phyloP scores from a whole-genome alignment of 2,329 filamentous ascomycete genomes.

The Sporothrix schenckii region DNA sequence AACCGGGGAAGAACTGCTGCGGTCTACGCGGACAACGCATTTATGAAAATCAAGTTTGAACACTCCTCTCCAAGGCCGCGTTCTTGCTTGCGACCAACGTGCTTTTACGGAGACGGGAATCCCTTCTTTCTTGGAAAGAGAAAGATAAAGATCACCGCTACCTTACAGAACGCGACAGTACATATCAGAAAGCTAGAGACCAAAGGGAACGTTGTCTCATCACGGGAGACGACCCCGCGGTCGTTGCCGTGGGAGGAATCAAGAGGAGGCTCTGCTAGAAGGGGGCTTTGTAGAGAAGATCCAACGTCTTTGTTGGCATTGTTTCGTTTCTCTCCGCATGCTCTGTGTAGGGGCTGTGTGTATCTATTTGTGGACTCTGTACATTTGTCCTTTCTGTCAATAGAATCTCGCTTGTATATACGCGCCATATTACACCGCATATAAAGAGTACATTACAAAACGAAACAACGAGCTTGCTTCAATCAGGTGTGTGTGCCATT shows the following conservation, averaged over 20 bases:
- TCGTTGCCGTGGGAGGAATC: neutral
- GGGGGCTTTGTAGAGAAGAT: neutral
- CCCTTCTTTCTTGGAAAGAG: neutral
- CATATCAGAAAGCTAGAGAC: neutral
- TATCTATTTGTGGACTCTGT: neutral
- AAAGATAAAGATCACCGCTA: neutral
- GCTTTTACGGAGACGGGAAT: neutral
- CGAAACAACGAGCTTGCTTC: neutral
- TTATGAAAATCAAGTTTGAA: neutral
- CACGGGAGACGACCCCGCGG: neutral
- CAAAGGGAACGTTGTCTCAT: neutral
- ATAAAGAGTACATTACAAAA: constrained; percentile 7
- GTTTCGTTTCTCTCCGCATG: neutral
- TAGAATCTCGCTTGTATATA: constrained; percentile 20
- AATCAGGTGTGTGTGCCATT: neutral
- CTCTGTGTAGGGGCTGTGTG: neutral
- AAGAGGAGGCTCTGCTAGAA: neutral
- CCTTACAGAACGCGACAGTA: neutral
- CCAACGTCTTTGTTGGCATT: neutral
- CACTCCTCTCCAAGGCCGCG: neutral
- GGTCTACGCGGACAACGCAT: neutral
- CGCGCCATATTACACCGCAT: constrained; percentile 15
- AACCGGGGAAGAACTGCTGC: too few relatives aligned
- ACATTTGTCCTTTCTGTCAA: constrained; percentile 7
- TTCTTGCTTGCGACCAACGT: neutral